Conservation (phyloP, 2,329 filamentous ascomycete species). For the Penicillium sp. region DNA sequence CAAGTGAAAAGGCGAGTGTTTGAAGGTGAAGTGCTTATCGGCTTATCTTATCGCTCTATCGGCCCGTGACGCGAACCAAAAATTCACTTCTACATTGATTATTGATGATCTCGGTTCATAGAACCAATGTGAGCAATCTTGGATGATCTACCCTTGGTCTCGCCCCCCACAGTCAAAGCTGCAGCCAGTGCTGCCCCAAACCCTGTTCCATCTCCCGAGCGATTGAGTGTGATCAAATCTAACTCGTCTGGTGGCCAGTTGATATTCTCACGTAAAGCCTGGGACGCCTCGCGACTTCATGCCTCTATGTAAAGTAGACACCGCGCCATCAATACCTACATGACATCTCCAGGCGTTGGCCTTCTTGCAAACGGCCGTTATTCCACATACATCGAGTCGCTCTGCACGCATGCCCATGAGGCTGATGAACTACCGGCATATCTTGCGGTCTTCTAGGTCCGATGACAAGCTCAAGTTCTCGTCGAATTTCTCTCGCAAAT, state of each 20-base stretch:
- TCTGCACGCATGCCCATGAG: conserved; percentile 91
- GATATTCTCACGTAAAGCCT: conserved; percentile 71
- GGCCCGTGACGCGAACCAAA: conserved; percentile 3
- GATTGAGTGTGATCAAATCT: conserved; percentile 78
- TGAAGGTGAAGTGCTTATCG: conserved; percentile 17
- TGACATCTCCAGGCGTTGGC: conserved; percentile 81
- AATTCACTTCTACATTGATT: neutral
- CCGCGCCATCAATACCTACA: conserved; percentile 91
- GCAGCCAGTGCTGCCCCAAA: conserved; percentile 90
- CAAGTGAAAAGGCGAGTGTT: conserved; percentile 6
- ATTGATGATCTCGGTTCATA: conserved; percentile 1
- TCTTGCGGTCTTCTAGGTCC: conserved; percentile 76
- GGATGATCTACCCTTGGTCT: neutral
- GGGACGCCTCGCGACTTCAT: conserved; percentile 40
- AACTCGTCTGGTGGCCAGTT: conserved; percentile 80
- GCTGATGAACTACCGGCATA: conserved; percentile 85
- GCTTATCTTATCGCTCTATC: conserved; percentile 12
- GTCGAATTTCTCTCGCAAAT: conserved; percentile 78
- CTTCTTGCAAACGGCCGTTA: conserved; percentile 96
- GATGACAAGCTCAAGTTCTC: conserved; percentile 72
- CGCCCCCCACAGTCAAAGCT: conserved; percentile 49
- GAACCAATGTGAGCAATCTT: conserved; percentile 1
- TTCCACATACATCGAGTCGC: conserved; percentile 87
- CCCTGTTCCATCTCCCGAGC: conserved; percentile 88
- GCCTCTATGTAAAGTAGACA: conserved; percentile 73